These are phyloP conservation scores for Fomitopsis palustris DNA, from an alignment of 1,284 basidiomycete species.

Conservation along the genomic window DNA sequence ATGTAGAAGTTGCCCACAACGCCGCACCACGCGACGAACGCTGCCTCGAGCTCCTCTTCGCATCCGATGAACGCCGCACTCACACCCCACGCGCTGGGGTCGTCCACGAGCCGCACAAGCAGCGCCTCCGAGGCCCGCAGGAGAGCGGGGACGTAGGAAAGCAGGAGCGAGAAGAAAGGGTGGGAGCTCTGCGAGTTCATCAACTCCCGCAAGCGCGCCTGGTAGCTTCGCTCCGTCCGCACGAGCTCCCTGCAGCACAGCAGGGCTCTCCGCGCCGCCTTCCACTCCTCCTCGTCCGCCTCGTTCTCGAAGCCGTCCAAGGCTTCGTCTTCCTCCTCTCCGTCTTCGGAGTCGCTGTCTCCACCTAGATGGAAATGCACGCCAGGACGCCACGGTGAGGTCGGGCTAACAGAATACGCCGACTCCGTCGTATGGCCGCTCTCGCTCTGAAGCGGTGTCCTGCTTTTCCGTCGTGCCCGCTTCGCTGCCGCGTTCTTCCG, in stretches of 20 bases:
- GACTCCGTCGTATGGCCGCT: conserved; percentile 10
- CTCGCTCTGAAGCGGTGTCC: conserved; percentile 12
- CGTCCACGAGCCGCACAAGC: conserved; percentile 45
- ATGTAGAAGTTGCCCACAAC: conserved; percentile 58
- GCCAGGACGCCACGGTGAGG: conserved; percentile 15
- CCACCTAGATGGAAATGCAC: conserved; percentile 21
- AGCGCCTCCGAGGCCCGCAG: conserved; percentile 45
- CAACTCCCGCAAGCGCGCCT: conserved; percentile 45
- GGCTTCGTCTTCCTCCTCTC: conserved; percentile 8
- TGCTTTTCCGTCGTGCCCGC: conserved; percentile 9
- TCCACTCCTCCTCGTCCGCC: conserved; percentile 41
- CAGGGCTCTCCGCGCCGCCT: conserved; percentile 50
- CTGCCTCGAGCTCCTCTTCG: conserved; percentile 50
- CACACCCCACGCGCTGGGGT: conserved; percentile 60
- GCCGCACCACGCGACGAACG: conserved; percentile 60
- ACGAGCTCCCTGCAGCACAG: conserved; percentile 62
- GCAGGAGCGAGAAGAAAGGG: conserved; percentile 51
- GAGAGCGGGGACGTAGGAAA: conserved; percentile 47
- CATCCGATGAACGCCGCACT: conserved; percentile 53
- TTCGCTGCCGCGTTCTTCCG: conserved; percentile 23
- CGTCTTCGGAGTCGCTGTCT: conserved; percentile 20
- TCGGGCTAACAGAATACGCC: conserved; percentile 14
- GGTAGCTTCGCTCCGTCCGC: conserved; percentile 62
- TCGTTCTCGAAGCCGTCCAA: conserved; percentile 16
- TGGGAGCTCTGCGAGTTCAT: conserved; percentile 30